A percentile compares a stretch with the other conserved stretches of the same genome.
These are phyloP conservation scores for Conoideocrella luteorostrata DNA, from an alignment of 2,329 filamentous ascomycete species.

Conservation along the genomic window DNA sequence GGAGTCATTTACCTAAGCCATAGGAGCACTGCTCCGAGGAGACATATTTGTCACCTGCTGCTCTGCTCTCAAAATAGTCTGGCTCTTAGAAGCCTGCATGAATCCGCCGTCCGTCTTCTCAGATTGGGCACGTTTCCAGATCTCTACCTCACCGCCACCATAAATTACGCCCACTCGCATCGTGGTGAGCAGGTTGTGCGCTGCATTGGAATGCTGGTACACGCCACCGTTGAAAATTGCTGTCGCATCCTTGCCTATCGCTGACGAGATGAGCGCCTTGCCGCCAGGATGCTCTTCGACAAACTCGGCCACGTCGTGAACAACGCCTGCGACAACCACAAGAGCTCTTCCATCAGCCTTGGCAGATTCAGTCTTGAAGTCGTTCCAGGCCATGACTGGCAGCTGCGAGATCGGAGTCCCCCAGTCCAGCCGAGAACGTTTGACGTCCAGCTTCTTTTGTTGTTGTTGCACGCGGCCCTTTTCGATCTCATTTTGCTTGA, in stretches of 20 bases:
- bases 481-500: constrained; percentile 86
- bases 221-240: constrained; percentile 90
- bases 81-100: constrained; percentile 72
- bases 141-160: constrained; percentile 83
- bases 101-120: constrained; percentile 78
- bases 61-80: constrained; percentile 80
- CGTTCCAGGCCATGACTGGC: constrained; percentile 80
- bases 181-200: constrained; percentile 80
- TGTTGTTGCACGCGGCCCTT: constrained; percentile 83
- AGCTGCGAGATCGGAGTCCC: constrained; percentile 79
- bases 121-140: constrained; percentile 81
- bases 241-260: constrained; percentile 80
- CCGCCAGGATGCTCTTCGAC: constrained; percentile 88
- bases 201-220: constrained; percentile 84
- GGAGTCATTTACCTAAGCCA: too few species aligned
- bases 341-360: constrained; percentile 70
- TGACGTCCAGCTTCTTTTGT: constrained; percentile 90
- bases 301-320: constrained; percentile 79
- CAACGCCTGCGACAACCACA: constrained; percentile 72
- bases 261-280: constrained; percentile 76
- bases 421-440: constrained; percentile 78
- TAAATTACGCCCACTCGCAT: constrained; percentile 85
- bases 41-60: constrained; percentile 77
- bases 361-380: constrained; percentile 72
- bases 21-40: too few species aligned